Evolutionary conservation across 208 protist species (phyloP).

Genomic region (Crithidia fasciculata): DNA sequence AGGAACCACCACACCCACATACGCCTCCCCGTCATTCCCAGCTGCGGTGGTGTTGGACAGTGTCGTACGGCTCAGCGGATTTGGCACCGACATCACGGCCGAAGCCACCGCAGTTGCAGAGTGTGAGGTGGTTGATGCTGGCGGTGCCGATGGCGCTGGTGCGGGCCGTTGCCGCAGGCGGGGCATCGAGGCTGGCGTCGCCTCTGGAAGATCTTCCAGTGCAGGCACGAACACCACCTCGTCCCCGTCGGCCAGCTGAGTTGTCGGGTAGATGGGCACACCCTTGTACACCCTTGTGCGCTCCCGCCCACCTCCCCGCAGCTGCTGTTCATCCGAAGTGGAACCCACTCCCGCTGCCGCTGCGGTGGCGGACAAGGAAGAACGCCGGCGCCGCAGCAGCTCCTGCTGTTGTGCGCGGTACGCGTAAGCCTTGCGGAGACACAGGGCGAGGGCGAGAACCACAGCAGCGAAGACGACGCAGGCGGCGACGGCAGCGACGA

Average conservation of each 20-base stretch:
- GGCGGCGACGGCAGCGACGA: background rate
- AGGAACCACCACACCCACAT: constrained; percentile 2
- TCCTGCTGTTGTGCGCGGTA: background rate
- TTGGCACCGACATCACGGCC: no score
- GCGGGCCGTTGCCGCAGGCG: background rate
- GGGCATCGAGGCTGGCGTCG: background rate
- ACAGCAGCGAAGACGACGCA: background rate
- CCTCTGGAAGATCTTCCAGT: constrained; percentile 7
- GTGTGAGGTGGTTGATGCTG: no score
- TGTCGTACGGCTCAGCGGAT: no score
- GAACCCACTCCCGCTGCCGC: background rate
- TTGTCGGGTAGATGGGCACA: constrained; percentile 9
- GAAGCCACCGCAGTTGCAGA: no score
- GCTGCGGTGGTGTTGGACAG: no score
- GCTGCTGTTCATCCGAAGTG: background rate
- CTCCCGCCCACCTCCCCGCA: background rate
- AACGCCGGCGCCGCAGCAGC: no score
- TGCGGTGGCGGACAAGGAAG: background rate
- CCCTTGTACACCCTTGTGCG: background rate
- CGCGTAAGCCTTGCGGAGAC: background rate
- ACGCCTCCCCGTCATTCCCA: constrained; percentile 1
- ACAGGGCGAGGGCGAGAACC: background rate
- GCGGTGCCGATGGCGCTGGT: no score
- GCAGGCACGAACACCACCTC: constrained; percentile 5
- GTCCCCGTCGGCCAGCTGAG: constrained; percentile 1